Conservation (phyloP, 805 yeast species). For the Debaryomyces prosopidis region DNA sequence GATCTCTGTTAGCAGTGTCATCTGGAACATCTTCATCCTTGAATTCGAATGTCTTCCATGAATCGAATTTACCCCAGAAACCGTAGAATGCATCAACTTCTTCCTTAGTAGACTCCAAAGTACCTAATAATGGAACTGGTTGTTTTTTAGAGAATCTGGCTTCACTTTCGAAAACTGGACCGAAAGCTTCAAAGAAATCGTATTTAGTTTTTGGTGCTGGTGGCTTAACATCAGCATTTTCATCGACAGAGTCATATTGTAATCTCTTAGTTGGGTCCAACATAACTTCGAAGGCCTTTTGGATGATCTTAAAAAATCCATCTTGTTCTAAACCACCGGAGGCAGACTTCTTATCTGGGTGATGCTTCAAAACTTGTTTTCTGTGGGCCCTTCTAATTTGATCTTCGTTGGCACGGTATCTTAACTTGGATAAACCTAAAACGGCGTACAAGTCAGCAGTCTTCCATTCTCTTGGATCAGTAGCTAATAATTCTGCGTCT, state of each 20-base stretch:
- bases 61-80: slow-evolving; percentile 93
- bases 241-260: slow-evolving; percentile 95
- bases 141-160: slow-evolving; percentile 88
- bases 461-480: slow-evolving; percentile 99
- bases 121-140: slow-evolving; percentile 86
- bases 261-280: slow-evolving; percentile 83
- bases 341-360: slow-evolving; percentile 97
- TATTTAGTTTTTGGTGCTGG: slow-evolving; percentile 66
- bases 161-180: slow-evolving; percentile 87
- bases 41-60: slow-evolving; percentile 98
- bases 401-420: slow-evolving; percentile 88
- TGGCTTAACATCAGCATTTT: slow-evolving; percentile 78
- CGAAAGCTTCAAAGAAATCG: slow-evolving; percentile 92
- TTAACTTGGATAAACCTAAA: slow-evolving; percentile 85
- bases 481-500: slow-evolving; percentile 66
- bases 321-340: slow-evolving; percentile 87
- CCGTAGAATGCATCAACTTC: slow-evolving; percentile 89
- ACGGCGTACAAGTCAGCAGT: slow-evolving; percentile 94
- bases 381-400: slow-evolving; percentile 97
- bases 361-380: slow-evolving; percentile 93
- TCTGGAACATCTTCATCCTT: slow-evolving; percentile 99
- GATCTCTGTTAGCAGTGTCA: slow-evolving; percentile 98
- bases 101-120: slow-evolving; percentile 60
- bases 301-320: slow-evolving; percentile 96
- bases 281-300: slow-evolving; percentile 91